Evolutionary conservation across 2,329 filamentous ascomycete genomes (phyloP), one percentile per base, ranked within the genome.

Genomic region (Exophiala xenobiotica): DNA sequence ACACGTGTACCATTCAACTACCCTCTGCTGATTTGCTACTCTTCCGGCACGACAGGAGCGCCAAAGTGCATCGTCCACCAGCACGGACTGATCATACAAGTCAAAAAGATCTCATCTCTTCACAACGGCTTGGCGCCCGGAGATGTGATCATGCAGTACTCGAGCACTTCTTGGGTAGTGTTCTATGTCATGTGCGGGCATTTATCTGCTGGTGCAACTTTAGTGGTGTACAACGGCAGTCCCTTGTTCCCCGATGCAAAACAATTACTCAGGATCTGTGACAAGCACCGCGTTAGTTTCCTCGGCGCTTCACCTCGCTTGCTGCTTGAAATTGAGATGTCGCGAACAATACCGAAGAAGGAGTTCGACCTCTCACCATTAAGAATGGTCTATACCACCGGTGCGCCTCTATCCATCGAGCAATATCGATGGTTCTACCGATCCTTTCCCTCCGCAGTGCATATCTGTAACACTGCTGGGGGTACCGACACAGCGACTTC

Each of bases 401-500:
- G 74, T 11, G 70, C 72, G 3, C 69, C 72, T 1, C 62, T 77
- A 7, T 69, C 72, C 1, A 59, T 65, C 3, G 67, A 71, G 20
- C 70, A 75, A 44, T 75, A 72, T 49, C 62, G 67, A 33, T 77
- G 73, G 68, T 75, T 75, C 63, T 76, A 75, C 59, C 51, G 49
- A 18, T 66, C 63, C 24, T 76, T 73, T 56, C 71, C 66, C 5
- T 38, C 16, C 2, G 53, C 56, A 4, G 61, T 70, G 22, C 74
- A 70, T 58, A 64, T 77, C 4, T 71, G 68, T 18, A 69, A 63
- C 41, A 64, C 74, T 3, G 73, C 73, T 3, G 75, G 75, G 14
- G 75, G 75, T 7, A 78, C 75, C 0, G 75, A 78, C 47, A 68
- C 74, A 8, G 71, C 69, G 1, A 74, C 72, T 2, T 73, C 69